Conservation (phyloP, 2,329 filamentous ascomycete genomes). For the Trichoderma harzianum region DNA sequence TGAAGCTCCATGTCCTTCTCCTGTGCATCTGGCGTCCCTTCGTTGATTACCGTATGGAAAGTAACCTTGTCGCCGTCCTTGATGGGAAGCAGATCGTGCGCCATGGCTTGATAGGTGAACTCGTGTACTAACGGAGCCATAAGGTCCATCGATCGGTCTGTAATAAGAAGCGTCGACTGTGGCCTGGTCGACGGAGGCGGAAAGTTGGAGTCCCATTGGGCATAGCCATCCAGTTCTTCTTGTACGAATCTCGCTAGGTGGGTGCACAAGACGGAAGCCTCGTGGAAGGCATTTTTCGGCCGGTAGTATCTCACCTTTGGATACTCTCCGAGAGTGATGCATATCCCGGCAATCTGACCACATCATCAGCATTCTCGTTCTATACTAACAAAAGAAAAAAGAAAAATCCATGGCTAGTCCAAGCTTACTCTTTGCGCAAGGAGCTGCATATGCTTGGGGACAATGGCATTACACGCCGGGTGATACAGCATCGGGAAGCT, state of each 20-base stretch:
- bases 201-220: slow-evolving; percentile 78
- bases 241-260: slow-evolving; percentile 90
- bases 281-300: slow-evolving; percentile 70
- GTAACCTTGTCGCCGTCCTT: slow-evolving; percentile 85
- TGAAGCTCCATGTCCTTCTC: slow-evolving; percentile 87
- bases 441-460: slow-evolving; percentile 77
- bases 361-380: slow-evolving; percentile 9
- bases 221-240: slow-evolving; percentile 85
- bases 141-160: slow-evolving; percentile 90
- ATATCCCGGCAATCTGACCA: slow-evolving; percentile 56
- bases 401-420: neutral
- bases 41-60: slow-evolving; percentile 76
- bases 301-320: slow-evolving; percentile 89
- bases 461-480: slow-evolving; percentile 79
- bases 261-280: slow-evolving; percentile 81
- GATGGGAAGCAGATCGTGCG: slow-evolving; percentile 85
- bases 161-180: slow-evolving; percentile 78
- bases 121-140: slow-evolving; percentile 87
- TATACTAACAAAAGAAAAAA: neutral
- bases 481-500: slow-evolving; percentile 94
- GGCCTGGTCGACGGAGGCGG: slow-evolving; percentile 76
- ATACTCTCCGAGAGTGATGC: slow-evolving; percentile 89
- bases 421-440: slow-evolving; percentile 77
- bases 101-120: slow-evolving; percentile 98
- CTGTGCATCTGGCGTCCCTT: slow-evolving; percentile 66